phyloP scores from a whole-genome alignment of 805 yeast genomes.

The Vanderwaltozyma polyspora region DNA sequence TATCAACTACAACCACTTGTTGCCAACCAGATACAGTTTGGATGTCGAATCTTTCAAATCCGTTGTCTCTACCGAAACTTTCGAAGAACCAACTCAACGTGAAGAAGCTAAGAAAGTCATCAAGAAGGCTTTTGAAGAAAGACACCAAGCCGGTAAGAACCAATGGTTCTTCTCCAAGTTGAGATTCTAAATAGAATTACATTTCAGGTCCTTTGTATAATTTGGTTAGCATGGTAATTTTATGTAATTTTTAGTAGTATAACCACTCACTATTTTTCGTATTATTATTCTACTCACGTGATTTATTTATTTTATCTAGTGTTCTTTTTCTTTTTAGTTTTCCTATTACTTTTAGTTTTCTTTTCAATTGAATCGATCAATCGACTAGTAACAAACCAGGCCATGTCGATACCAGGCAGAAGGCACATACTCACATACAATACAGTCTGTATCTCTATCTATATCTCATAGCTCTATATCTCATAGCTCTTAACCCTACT shows the following conservation, averaged over 20 bases:
- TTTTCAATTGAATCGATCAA: too few relatives aligned
- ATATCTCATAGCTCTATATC: too few relatives aligned
- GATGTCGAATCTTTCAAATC: conserved; percentile 94
- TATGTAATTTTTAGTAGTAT: conserved; percentile 3
- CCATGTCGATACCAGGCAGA: too few relatives aligned
- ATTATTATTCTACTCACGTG: too few relatives aligned
- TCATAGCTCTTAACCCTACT: too few relatives aligned
- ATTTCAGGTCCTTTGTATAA: conserved; percentile 2
- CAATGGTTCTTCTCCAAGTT: conserved; percentile 99
- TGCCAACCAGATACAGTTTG: conserved; percentile 99
- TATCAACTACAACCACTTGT: conserved; percentile 98
- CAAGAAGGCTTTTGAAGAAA: conserved; percentile 98
- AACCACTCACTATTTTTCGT: conserved; percentile 3
- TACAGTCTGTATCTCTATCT: too few relatives aligned
- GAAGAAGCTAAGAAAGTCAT: conserved; percentile 98
- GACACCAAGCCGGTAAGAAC: conserved; percentile 99
- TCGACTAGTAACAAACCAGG: too few relatives aligned
- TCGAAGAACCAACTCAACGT: conserved; percentile 95
- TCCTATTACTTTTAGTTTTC: too few relatives aligned
- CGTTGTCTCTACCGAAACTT: conserved; percentile 84
- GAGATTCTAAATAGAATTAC: conserved; percentile 50
- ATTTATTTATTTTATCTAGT: too few relatives aligned
- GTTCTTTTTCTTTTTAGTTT: too few relatives aligned
- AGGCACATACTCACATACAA: too few relatives aligned
- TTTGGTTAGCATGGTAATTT: conserved; percentile 4